These are phyloP conservation scores for Magnusiomyces magnusii DNA, from an alignment of 1,139 yeast species.

Conservation along the genomic window DNA sequence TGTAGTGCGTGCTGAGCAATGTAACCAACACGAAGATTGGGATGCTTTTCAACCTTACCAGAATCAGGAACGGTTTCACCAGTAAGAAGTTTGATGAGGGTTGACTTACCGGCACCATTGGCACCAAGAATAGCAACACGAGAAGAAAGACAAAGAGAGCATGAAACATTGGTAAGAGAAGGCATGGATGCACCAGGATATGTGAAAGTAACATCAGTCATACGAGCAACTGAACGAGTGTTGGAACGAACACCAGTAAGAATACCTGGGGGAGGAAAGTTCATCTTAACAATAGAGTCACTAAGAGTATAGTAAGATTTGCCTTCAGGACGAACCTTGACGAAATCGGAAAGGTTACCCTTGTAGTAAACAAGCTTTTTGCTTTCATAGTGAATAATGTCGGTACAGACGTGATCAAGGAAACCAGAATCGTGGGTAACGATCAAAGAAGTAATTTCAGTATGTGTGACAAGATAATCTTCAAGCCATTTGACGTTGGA, in stretches of 20 bases:
- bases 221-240: constrained; percentile 91
- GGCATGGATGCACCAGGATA: constrained; percentile 90
- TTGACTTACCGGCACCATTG: constrained; percentile 98
- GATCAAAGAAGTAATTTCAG: constrained; percentile 82
- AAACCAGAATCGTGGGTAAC: constrained; percentile 94
- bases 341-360: constrained; percentile 92
- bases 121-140: constrained; percentile 97
- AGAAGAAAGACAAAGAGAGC: constrained; percentile 83
- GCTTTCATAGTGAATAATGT: constrained; percentile 92
- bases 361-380: constrained; percentile 91
- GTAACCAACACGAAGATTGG: constrained; percentile 95
- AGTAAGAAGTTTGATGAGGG: constrained; percentile 84
- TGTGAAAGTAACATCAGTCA: constrained; percentile 75
- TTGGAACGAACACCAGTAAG: constrained; percentile 92
- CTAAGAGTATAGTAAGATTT: constrained; percentile 94
- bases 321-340: constrained; percentile 89
- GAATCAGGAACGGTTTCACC: constrained; percentile 81
- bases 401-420: constrained; percentile 93
- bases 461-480: constrained; percentile 72
- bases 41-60: constrained; percentile 96
- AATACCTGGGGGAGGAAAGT: constrained; percentile 97
- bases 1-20: constrained; percentile 98
- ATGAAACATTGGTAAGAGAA: constrained; percentile 68
- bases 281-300: constrained; percentile 91
- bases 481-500: constrained; percentile 89